Base-by-base conservation (phyloP, 331 rosid genomes). In the Malus hybrid region DNA sequence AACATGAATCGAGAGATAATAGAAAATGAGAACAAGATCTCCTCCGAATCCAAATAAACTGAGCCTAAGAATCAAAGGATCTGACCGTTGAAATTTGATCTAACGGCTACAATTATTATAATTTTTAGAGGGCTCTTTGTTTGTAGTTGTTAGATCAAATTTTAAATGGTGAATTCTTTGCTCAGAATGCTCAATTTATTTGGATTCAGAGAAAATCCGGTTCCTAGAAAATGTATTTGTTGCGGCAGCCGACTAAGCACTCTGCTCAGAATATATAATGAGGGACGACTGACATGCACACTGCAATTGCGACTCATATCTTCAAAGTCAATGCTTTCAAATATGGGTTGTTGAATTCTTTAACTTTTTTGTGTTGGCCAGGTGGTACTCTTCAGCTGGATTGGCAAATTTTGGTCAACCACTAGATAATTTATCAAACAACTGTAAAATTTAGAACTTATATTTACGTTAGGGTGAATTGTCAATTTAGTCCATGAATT, bases 151-250 rank as follows among this genome's bases (percentile, higher is more conserved):
- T 46, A 0, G 1, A 46, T 46, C 0, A 12, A 46, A 12, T 4
- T 12, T 46, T 0, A 46, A 12, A 1, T 0, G 0, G 0, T 0
- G 4, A 0, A 42, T 42, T 0, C 1, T 11, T 11, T 44, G 0
- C 4, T 42, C 1, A 0, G 0, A 10, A 33, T 5, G 5, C 15
- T 42, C 48, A 3, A 0, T 11, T 42, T 3, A 0, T 3, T 42
- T 42, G 48, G 1, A 0, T 42, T 0, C 0, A 4, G 1, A 11
- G 1, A 33, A 8, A 8, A 6, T 6, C 8, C 39, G 9, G 9
- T 34, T 34, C 9, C 24, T 56, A 29, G 31, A 39, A 39, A 39
- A 39, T 10, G 46, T 10, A 39, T 39, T 10, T 0, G 46, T 39
- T 39, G 46, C 13, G 46, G 46, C 46, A 39, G 46, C 46, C 46